These are phyloP conservation scores for Heimioporus sp. DNA, from an alignment of 768 basidiomycete genomes.

Conservation along the genomic window DNA sequence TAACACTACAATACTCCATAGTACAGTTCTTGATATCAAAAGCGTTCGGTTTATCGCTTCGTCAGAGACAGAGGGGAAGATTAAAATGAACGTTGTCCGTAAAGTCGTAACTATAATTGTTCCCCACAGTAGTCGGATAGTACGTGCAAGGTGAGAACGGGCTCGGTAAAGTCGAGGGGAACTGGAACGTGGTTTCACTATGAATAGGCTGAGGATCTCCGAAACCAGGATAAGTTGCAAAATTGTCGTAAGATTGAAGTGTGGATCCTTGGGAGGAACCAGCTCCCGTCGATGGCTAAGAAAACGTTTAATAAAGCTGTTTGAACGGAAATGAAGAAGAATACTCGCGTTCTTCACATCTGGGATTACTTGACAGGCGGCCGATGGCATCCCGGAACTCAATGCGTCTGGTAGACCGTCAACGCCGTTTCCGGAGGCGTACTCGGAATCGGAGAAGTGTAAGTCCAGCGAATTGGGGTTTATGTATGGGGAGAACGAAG, in stretches of 20 bases:
- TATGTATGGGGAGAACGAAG: conserved; percentile 11
- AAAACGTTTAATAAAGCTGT: background rate
- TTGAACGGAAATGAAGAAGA: background rate
- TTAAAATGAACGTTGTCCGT: no score
- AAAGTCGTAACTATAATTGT: no score
- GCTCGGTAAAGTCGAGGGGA: background rate
- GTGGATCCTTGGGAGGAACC: conserved; percentile 11
- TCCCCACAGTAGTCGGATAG: no score
- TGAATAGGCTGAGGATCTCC: conserved; percentile 1
- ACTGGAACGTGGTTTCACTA: background rate
- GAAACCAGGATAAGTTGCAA: background rate
- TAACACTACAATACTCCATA: background rate
- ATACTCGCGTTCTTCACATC: conserved; percentile 31
- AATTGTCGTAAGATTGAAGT: background rate
- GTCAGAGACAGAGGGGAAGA: no score
- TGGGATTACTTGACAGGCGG: conserved; percentile 18
- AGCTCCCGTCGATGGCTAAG: background rate
- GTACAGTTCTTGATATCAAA: background rate
- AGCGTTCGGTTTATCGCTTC: background rate
- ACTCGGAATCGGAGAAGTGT: conserved; percentile 7
- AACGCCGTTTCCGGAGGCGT: conserved; percentile 4
- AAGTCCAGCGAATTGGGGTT: background rate
- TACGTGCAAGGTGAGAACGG: background rate
- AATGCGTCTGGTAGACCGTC: conserved; percentile 20
- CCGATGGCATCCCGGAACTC: conserved; percentile 18